These are phyloP conservation scores for Leptographium procerum DNA, from an alignment of 2,329 filamentous ascomycete genomes.

Conservation along the genomic window DNA sequence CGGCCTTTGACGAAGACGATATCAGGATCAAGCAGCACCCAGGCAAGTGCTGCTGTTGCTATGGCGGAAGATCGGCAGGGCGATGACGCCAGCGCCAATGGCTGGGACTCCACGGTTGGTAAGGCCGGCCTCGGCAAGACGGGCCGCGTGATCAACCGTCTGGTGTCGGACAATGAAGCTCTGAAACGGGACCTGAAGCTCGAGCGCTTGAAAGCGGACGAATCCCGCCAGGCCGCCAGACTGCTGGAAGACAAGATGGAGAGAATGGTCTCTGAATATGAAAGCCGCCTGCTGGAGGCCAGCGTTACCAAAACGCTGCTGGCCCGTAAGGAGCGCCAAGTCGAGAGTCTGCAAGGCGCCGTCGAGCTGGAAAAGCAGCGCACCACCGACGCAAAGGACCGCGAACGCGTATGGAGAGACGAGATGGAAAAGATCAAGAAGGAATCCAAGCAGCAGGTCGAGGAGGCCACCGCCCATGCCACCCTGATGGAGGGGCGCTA, in stretches of 20 bases:
- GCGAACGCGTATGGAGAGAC: constrained; percentile 50
- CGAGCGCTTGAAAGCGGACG: constrained; percentile 54
- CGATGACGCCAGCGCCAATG: constrained; percentile 23
- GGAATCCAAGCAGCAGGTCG: constrained; percentile 50
- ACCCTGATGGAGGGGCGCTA: constrained; percentile 60
- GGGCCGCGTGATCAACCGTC: constrained; percentile 66
- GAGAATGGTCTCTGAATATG: constrained; percentile 54
- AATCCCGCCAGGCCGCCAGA: constrained; percentile 56
- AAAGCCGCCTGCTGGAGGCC: constrained; percentile 56
- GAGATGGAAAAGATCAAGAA: constrained; percentile 51
- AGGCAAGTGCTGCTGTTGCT: not conserved
- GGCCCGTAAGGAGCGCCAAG: constrained; percentile 61
- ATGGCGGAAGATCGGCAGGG: constrained; percentile 12
- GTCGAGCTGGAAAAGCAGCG: constrained; percentile 54
- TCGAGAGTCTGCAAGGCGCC: constrained; percentile 54
- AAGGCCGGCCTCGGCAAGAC: constrained; percentile 64
- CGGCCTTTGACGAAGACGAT: not conserved
- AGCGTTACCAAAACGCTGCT: constrained; percentile 61
- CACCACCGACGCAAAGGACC: constrained; percentile 44
- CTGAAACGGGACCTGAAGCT: constrained; percentile 63
- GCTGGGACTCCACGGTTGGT: constrained; percentile 55
- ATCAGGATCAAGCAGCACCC: not conserved
- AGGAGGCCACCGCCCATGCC: constrained; percentile 53
- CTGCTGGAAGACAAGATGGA: constrained; percentile 63
- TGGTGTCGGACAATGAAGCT: constrained; percentile 70